A percentile compares a stretch with the other conserved stretches of the same genome.
Evolutionary conservation across 345 rosid genomes (phyloP).

Genomic region (Pseudoturritis turrita): DNA sequence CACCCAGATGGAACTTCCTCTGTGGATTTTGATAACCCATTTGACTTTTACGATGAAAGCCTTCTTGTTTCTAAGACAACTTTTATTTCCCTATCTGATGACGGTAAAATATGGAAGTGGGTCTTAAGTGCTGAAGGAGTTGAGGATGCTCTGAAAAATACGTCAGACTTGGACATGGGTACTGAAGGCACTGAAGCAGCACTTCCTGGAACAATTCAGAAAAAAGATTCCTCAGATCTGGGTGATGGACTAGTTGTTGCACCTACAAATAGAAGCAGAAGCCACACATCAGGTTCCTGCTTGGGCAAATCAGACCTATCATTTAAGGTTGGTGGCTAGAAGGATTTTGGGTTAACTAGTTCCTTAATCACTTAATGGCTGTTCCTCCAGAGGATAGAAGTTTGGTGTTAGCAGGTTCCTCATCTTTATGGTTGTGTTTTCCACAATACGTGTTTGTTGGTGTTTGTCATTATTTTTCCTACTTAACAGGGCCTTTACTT

Average conservation of each 20-base stretch:
- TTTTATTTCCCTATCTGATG: slow-evolving; percentile 84
- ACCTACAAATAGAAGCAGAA: slow-evolving; percentile 38
- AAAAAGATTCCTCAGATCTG: slow-evolving; percentile 28
- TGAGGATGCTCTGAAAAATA: slow-evolving; percentile 43
- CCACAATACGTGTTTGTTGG: not conserved
- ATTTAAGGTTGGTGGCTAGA: slow-evolving; percentile 58
- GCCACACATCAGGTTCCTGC: slow-evolving; percentile 32
- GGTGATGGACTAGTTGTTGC: slow-evolving; percentile 31
- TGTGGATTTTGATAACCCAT: slow-evolving; percentile 74
- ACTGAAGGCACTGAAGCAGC: slow-evolving; percentile 30
- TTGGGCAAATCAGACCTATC: slow-evolving; percentile 37
- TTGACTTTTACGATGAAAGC: slow-evolving; percentile 77
- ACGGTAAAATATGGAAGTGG: slow-evolving; percentile 97
- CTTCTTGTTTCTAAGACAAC: slow-evolving; percentile 65
- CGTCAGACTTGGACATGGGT: slow-evolving; percentile 24
- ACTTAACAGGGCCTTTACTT: slow-evolving; percentile 10
- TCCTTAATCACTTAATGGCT: slow-evolving; percentile 5
- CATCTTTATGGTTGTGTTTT: slow-evolving; percentile 17
- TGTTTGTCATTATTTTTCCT: slow-evolving; percentile 6
- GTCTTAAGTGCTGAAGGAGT: slow-evolving; percentile 76
- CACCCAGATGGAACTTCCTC: slow-evolving; percentile 48
- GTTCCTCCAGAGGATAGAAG: slow-evolving; percentile 14
- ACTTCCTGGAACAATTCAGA: slow-evolving; percentile 21
- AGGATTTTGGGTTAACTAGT: slow-evolving; percentile 8
- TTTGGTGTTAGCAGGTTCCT: slow-evolving; percentile 11